These are phyloP conservation scores for Salvia splendens DNA, from an alignment of 257 asterid genomes.

Conservation along the genomic window DNA sequence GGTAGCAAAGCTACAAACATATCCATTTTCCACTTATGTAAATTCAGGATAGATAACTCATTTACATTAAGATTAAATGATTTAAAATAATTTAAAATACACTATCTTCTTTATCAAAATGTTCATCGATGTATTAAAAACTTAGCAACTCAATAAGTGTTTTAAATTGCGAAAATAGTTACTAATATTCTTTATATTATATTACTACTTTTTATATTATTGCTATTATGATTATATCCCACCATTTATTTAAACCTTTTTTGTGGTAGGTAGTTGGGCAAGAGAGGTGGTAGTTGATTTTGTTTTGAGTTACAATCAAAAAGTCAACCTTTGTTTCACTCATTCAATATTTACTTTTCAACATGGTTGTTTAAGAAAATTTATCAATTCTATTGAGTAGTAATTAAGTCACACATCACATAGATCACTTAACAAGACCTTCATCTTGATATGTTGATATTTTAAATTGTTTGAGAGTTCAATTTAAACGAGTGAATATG, in stretches of 20 bases:
- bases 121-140: too few species aligned
- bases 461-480: not conserved
- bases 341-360: not conserved
- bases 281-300: conserved; percentile 33
- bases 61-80: too few species aligned
- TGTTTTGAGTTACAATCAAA: not conserved
- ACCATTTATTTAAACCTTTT: not conserved
- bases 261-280: conserved; percentile 31
- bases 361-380: not conserved
- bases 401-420: not conserved
- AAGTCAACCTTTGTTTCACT: not conserved
- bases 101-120: too few species aligned
- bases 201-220: not conserved
- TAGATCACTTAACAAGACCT: not conserved
- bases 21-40: not conserved
- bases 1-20: conserved; percentile 15
- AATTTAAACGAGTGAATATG: too few species aligned
- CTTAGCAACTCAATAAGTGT: not conserved
- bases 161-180: not conserved
- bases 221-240: conserved; percentile 1
- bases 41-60: not conserved
- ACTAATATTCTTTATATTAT: not conserved
- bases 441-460: not conserved
- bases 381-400: too few species aligned
- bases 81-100: too few species aligned